Percentiles rank a stretch among this genome's conserved stretches.
phyloP scores from a whole-genome alignment of 768 basidiomycete species.

The Pisolithus microcarpus region DNA sequence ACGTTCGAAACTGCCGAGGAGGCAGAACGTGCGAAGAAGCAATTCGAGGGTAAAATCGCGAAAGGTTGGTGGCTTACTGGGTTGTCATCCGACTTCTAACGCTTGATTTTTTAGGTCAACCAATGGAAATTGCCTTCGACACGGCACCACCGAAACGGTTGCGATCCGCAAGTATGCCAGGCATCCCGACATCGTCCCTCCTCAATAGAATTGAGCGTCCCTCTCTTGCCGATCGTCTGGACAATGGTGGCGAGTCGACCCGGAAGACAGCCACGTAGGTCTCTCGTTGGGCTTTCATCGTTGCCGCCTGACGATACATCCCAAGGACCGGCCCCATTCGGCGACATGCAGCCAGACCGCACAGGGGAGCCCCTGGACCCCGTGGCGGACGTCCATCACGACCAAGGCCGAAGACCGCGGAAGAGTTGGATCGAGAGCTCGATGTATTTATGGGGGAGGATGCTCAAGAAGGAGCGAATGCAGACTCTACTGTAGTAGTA shows the following conservation, averaged over 20 bases:
- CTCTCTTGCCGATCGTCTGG: constrained; percentile 60
- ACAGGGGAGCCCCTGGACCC: constrained; percentile 14
- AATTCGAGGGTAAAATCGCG: constrained; percentile 79
- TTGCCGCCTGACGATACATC: not conserved
- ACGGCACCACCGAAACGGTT: constrained; percentile 37
- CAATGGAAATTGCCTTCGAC: constrained; percentile 66
- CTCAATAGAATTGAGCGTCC: constrained; percentile 72
- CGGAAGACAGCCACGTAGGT: constrained; percentile 10
- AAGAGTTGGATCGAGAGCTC: constrained; percentile 82
- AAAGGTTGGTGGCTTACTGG: constrained; percentile 51
- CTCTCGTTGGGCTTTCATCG: not conserved
- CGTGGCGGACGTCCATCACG: constrained; percentile 26
- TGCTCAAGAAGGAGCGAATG: constrained; percentile 16
- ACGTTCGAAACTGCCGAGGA: constrained; percentile 73
- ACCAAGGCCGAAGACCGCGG: constrained; percentile 64
- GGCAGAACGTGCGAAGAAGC: constrained; percentile 76
- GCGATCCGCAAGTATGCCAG: constrained; percentile 42
- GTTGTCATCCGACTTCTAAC: not conserved
- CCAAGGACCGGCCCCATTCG: constrained; percentile 39
- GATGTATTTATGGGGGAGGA: constrained; percentile 79
- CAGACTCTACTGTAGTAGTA: constrained; percentile 9
- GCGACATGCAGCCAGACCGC: constrained; percentile 20
- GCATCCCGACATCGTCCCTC: constrained; percentile 46
- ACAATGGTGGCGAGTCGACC: constrained; percentile 32
- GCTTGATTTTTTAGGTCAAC: constrained; percentile 54